phyloP scores from a whole-genome alignment of 73 alveolate genomes.

The Paramecium biaurelia region DNA sequence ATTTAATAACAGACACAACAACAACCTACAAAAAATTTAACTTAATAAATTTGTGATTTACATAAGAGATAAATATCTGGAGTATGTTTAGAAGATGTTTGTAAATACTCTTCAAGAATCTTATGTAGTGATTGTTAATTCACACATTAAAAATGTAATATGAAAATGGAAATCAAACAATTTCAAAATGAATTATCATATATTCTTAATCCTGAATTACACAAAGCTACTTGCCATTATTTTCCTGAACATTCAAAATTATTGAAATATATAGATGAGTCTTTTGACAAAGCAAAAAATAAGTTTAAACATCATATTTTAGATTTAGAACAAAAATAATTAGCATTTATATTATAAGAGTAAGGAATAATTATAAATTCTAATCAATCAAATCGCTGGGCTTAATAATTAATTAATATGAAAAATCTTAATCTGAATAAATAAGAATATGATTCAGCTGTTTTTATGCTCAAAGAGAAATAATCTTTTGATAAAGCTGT shows the following conservation, averaged over 20 bases:
- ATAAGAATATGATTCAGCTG: conserved; percentile 16
- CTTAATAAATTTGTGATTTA: not conserved
- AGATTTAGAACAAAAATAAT: not conserved
- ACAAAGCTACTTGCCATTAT: not conserved
- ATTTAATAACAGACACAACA: not conserved
- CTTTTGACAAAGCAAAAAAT: not conserved
- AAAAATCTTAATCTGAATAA: not conserved
- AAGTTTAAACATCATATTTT: not conserved
- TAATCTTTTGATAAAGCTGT: not conserved
- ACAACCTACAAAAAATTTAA: not conserved
- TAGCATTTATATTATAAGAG: not conserved
- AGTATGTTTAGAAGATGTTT: not conserved
- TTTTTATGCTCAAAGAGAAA: not conserved
- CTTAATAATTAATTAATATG: not conserved
- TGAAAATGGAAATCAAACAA: not conserved
- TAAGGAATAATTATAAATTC: not conserved
- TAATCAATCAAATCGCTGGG: not conserved
- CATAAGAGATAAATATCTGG: not conserved
- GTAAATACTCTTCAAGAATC: not conserved
- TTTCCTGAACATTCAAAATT: conserved; percentile 15
- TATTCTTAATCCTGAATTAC: not conserved
- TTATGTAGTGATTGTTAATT: not conserved
- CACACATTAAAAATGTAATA: conserved; percentile 9
- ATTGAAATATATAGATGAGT: not conserved
- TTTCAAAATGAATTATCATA: not conserved